Conservation (phyloP, 495 filamentous ascomycete species). For the Tuber calosporum region DNA sequence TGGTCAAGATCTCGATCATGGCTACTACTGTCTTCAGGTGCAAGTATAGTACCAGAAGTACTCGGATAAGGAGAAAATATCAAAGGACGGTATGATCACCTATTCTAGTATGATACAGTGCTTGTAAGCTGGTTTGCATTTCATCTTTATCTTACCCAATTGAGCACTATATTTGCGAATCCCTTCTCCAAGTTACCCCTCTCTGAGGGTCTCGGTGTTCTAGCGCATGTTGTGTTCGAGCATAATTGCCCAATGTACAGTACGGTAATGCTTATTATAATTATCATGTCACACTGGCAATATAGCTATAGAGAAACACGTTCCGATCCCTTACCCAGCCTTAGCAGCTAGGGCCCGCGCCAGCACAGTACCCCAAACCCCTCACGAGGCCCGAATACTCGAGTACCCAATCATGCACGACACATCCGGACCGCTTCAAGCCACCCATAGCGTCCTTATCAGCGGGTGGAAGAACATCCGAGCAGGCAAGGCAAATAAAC, state of each 20-base stretch:
- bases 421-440: neutral
- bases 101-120: neutral
- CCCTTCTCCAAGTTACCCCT: neutral
- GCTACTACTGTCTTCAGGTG: neutral
- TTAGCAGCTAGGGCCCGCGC: neutral
- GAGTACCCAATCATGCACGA: neutral
- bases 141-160: neutral
- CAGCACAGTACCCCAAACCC: neutral
- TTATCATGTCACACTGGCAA: no score
- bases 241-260: no score
- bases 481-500: neutral
- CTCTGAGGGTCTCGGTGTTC: neutral
- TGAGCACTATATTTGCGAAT: neutral
- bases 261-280: neutral
- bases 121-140: neutral
- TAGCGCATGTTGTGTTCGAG: neutral
- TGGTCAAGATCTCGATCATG: neutral
- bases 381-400: neutral
- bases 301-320: neutral
- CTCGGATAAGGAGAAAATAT: neutral
- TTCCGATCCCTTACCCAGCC: neutral
- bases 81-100: no score
- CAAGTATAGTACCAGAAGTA: neutral
- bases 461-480: neutral
- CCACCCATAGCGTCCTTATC: neutral